Conservation (phyloP, 2,329 filamentous ascomycete species). For the Verticillium nubilum region DNA sequence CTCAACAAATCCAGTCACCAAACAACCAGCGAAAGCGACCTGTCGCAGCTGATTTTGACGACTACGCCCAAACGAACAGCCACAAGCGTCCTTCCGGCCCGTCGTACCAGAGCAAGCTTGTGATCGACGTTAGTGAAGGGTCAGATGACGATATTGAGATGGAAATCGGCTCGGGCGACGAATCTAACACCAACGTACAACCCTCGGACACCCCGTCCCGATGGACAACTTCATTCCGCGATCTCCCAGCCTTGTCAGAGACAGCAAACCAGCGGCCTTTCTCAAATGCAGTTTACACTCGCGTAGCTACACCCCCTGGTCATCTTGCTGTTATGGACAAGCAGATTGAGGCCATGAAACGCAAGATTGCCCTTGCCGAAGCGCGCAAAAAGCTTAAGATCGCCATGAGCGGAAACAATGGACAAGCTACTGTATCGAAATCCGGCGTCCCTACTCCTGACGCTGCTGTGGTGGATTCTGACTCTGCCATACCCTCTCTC, state of each 20-base stretch:
- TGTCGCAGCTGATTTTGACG: conserved; percentile 66
- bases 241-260: conserved; percentile 39
- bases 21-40: conserved; percentile 32
- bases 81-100: conserved; percentile 60
- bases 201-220: conserved; percentile 24
- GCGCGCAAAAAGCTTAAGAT: conserved; percentile 43
- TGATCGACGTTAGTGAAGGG: conserved; percentile 81
- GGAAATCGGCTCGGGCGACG: conserved; percentile 55
- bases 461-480: conserved; percentile 4
- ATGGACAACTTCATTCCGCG: conserved; percentile 31
- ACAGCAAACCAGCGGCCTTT: conserved; percentile 30
- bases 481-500: conserved; percentile 8
- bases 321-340: conserved; percentile 47
- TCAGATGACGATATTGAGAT: conserved; percentile 59
- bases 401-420: conserved; percentile 1
- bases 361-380: conserved; percentile 53
- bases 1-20: conserved; percentile 16
- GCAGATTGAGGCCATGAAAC: conserved; percentile 56
- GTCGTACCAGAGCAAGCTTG: conserved; percentile 54
- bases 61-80: conserved; percentile 33
- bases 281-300: conserved; percentile 30
- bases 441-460: conserved; percentile 8
- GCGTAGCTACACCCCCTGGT: conserved; percentile 29
- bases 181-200: conserved; percentile 29
- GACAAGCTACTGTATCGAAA: conserved; percentile 4